phyloP scores from a whole-genome alignment of 2,329 filamentous ascomycete genomes.

The Neoarthrinium moseri region DNA sequence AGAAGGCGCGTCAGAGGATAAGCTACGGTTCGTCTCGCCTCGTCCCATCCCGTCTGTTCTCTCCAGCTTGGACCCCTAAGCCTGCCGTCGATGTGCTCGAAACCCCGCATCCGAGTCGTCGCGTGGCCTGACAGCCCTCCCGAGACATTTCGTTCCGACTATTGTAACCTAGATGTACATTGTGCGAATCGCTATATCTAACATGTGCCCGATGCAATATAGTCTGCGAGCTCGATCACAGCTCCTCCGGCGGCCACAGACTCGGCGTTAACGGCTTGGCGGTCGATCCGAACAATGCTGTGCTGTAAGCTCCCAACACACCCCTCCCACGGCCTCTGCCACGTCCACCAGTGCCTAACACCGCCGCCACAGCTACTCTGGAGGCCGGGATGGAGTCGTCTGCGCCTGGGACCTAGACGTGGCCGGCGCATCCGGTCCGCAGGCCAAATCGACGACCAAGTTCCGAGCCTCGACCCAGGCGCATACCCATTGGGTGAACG shows the following conservation, averaged over 20 bases:
- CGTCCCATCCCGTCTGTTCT: background rate
- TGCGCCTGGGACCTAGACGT: conserved; percentile 88
- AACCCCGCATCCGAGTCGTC: conserved; percentile 22
- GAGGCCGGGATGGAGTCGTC: conserved; percentile 89
- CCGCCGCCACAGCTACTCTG: conserved; percentile 71
- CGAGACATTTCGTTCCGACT: conserved; percentile 1
- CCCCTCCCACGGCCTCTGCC: conserved; percentile 4
- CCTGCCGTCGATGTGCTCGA: conserved; percentile 5
- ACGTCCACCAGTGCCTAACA: conserved; percentile 12
- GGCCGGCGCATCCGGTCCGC: conserved; percentile 50
- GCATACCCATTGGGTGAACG: conserved; percentile 96
- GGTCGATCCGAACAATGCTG: conserved; percentile 77
- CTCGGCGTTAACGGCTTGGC: conserved; percentile 94
- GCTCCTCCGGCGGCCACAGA: conserved; percentile 74
- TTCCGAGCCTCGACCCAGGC: conserved; percentile 66
- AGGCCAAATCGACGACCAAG: conserved; percentile 47
- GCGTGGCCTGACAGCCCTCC: background rate
- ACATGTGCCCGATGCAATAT: conserved; percentile 11
- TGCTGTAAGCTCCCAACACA: conserved; percentile 64
- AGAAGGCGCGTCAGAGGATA: conserved; percentile 65
- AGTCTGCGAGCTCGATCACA: conserved; percentile 61
- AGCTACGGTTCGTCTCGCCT: conserved; percentile 55
- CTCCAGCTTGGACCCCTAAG: background rate
- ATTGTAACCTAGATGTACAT: too few relatives aligned
- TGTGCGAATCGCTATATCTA: conserved; percentile 12